These are phyloP conservation scores for Eucalyptus sp. DNA, from an alignment of 345 rosid genomes.

Conservation along the genomic window DNA sequence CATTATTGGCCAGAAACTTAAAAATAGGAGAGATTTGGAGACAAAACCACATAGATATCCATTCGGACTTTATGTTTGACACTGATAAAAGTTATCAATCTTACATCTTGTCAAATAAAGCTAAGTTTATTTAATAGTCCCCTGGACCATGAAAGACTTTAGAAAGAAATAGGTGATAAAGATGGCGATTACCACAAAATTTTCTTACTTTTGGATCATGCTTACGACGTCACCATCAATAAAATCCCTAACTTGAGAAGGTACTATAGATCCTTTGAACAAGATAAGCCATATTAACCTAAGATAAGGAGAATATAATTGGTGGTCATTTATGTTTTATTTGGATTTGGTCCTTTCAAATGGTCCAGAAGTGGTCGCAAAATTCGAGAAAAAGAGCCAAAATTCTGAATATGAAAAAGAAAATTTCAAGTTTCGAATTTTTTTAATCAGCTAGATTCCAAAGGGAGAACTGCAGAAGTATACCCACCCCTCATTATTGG, in stretches of 20 bases:
- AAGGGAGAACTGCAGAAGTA: neutral
- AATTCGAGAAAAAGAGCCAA: neutral
- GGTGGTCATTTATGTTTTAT: neutral
- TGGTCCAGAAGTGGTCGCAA: neutral
- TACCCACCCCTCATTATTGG: neutral
- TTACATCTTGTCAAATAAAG: neutral
- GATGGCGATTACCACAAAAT: neutral
- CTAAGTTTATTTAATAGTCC: neutral
- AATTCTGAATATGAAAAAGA: neutral
- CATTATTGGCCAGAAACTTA: neutral
- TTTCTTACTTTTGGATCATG: neutral
- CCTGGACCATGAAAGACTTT: neutral
- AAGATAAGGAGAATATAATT: neutral
- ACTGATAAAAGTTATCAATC: neutral
- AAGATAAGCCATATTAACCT: neutral
- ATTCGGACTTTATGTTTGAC: neutral
- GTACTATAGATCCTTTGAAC: neutral
- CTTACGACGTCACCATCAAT: neutral
- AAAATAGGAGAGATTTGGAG: neutral
- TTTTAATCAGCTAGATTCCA: neutral
- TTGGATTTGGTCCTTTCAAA: neutral
- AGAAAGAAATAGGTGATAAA: neutral
- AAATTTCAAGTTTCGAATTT: neutral
- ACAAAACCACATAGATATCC: neutral
- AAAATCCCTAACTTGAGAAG: neutral